A percentile compares a stretch with the other conserved stretches of the same genome.
Evolutionary conservation across 345 rosid genomes (phyloP).

Genomic region (Ceriops decandra): DNA sequence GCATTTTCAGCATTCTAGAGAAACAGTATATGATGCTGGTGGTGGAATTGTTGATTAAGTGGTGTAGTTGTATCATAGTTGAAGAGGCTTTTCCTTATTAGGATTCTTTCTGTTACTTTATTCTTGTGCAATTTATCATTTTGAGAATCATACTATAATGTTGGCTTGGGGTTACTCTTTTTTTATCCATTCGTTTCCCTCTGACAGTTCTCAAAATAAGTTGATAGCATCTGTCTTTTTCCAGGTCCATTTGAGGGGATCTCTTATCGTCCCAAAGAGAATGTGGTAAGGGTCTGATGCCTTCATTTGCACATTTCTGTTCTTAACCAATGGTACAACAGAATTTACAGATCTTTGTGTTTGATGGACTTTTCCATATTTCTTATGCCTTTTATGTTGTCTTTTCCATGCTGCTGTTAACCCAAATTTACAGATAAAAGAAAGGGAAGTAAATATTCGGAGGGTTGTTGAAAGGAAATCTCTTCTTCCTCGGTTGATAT

Average conservation of each 20-base stretch:
- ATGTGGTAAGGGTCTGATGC: conserved; percentile 47
- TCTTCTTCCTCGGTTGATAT: conserved; percentile 83
- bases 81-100: too few relatives aligned
- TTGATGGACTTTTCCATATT: not conserved
- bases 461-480: conserved; percentile 58
- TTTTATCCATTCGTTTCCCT: not conserved
- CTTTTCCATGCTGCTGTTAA: conserved; percentile 10
- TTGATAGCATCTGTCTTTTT: conserved; percentile 3
- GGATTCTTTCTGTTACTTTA: too few relatives aligned
- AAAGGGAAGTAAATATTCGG: conserved; percentile 56
- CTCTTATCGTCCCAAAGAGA: conserved; percentile 57
- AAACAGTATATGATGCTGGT: too few relatives aligned
- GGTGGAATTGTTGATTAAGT: too few relatives aligned
- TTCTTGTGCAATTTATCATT: too few relatives aligned
- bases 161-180: not conserved
- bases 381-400: conserved; percentile 6
- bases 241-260: conserved; percentile 89
- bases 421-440: conserved; percentile 45
- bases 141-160: too few relatives aligned
- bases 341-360: not conserved
- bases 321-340: not conserved
- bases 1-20: too few relatives aligned
- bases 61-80: too few relatives aligned
- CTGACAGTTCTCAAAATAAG: conserved; percentile 10
- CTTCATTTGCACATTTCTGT: conserved; percentile 4